Evolutionary conservation across 345 rosid genomes (phyloP).

Genomic region (Lenwebbia sp.): DNA sequence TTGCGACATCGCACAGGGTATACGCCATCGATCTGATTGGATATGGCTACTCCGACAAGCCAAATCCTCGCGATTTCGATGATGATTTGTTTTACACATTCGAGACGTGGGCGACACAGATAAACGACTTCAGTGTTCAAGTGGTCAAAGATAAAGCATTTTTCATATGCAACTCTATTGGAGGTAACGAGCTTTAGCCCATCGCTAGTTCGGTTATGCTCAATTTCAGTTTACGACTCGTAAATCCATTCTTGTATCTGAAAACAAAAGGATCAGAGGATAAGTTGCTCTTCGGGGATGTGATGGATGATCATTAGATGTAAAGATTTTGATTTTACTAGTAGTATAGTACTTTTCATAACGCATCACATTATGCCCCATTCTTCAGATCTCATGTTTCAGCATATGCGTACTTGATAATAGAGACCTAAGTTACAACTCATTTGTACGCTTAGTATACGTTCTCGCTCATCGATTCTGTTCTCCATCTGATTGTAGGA

Average conservation of each 20-base stretch:
- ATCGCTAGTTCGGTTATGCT: not conserved
- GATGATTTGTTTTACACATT: conserved; percentile 63
- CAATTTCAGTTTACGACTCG: not conserved
- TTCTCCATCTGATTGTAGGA: conserved; percentile 23
- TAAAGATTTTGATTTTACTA: not conserved
- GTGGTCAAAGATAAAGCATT: conserved; percentile 79
- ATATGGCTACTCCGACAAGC: conserved; percentile 86
- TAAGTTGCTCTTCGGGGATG: not conserved
- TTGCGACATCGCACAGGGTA: conserved; percentile 63
- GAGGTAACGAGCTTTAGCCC: conserved; percentile 38
- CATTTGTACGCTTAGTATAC: not conserved
- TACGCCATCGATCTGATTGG: conserved; percentile 84
- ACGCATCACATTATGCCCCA: not conserved
- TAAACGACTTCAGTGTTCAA: conserved; percentile 58
- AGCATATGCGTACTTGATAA: not conserved
- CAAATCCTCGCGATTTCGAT: conserved; percentile 62
- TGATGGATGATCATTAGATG: not conserved
- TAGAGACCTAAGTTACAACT: not conserved
- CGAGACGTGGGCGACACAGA: conserved; percentile 80
- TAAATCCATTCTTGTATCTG: not conserved
- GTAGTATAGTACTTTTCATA: too few relatives aligned
- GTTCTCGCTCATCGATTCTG: not conserved
- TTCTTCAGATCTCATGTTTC: not conserved
- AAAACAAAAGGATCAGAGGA: not conserved
- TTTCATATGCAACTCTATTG: conserved; percentile 86